These are phyloP conservation scores for Elsinoe ampelina DNA, from an alignment of 2,329 filamentous ascomycete species.

Conservation along the genomic window DNA sequence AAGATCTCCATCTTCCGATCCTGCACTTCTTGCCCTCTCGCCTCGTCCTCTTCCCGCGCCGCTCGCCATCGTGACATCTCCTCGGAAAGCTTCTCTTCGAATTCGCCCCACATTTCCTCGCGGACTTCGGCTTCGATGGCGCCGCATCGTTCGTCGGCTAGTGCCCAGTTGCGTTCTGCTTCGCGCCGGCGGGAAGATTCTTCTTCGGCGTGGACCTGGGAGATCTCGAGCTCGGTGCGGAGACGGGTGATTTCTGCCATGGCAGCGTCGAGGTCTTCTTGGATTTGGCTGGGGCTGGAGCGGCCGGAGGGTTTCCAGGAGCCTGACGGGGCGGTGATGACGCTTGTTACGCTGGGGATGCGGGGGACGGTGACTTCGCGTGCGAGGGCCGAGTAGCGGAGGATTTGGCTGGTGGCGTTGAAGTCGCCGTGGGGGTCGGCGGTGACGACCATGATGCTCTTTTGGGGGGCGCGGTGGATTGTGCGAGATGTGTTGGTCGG, in stretches of 20 bases:
- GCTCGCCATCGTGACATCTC: conserved; percentile 77
- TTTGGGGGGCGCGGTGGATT: conserved; percentile 55
- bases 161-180: conserved; percentile 63
- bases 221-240: conserved; percentile 63
- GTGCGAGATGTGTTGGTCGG: conserved; percentile 27
- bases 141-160: conserved; percentile 54
- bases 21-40: conserved; percentile 72
- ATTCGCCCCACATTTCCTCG: conserved; percentile 80
- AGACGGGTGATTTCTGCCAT: conserved; percentile 74
- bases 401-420: conserved; percentile 91
- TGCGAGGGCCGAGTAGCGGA: conserved; percentile 87
- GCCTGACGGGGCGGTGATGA: conserved; percentile 40
- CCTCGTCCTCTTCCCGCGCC: conserved; percentile 64
- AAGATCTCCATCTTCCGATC: conserved; percentile 78
- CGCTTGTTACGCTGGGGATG: conserved; percentile 70
- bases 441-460: conserved; percentile 90
- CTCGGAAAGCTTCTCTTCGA: conserved; percentile 64
- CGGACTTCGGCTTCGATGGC: conserved; percentile 77
- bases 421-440: conserved; percentile 89
- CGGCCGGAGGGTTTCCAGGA: conserved; percentile 29
- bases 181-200: conserved; percentile 62
- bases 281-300: conserved; percentile 30
- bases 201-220: conserved; percentile 58
- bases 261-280: conserved; percentile 70
- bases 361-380: conserved; percentile 87